phyloP scores from a whole-genome alignment of 1,284 basidiomycete genomes.

The Cystodermella granulosa region DNA sequence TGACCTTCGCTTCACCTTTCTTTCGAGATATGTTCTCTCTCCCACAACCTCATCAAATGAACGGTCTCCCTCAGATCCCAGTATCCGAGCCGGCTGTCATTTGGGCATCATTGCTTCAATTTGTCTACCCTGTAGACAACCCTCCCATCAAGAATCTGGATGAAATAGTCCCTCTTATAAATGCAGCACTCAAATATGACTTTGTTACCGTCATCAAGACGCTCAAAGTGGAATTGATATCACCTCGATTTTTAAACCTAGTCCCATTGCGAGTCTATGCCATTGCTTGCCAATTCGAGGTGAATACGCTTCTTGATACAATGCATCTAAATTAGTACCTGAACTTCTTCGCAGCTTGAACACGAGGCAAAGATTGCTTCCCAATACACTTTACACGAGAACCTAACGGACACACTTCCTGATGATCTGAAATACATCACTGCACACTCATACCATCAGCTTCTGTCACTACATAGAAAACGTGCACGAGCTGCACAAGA shows the following conservation, averaged over 20 bases:
- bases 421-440: conserved; percentile 64
- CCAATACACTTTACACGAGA: conserved; percentile 49
- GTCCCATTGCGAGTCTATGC: conserved; percentile 2
- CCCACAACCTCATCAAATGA: conserved; percentile 1
- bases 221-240: conserved; percentile 1
- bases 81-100: neutral
- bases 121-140: conserved; percentile 7
- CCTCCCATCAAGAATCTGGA: conserved; percentile 4
- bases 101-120: conserved; percentile 4
- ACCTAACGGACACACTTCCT: conserved; percentile 51
- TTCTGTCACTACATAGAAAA: conserved; percentile 55
- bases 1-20: conserved; percentile 6
- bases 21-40: conserved; percentile 9
- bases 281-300: conserved; percentile 5
- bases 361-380: conserved; percentile 54
- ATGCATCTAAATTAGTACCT: neutral
- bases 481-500: conserved; percentile 49
- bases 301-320: conserved; percentile 1
- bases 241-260: conserved; percentile 1
- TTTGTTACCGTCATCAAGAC: conserved; percentile 1
- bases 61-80: neutral
- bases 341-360: conserved; percentile 36
- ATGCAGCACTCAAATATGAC: conserved; percentile 7
- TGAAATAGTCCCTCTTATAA: conserved; percentile 2
- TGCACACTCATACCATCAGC: conserved; percentile 59